Conservation (phyloP, 2,329 filamentous ascomycete species). For the Xylariomycetidae sp. region DNA sequence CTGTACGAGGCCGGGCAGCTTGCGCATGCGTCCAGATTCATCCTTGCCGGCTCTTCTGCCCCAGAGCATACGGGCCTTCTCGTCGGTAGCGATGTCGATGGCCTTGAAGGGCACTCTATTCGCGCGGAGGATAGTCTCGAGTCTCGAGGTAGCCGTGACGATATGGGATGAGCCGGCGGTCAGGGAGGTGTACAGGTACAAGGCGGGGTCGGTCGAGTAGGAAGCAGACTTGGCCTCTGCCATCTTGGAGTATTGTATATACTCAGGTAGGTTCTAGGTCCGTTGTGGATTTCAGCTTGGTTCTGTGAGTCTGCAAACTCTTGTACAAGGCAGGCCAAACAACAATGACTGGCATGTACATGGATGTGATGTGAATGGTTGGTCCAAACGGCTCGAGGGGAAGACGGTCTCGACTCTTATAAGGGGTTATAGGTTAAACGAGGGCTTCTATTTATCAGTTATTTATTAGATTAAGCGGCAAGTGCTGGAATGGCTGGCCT, state of each 20-base stretch:
- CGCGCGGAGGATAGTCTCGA: slow-evolving; percentile 93
- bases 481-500: too few species aligned
- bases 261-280: neutral
- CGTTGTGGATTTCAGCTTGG: too few species aligned
- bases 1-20: slow-evolving; percentile 85
- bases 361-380: too few species aligned
- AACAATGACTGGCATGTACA: too few species aligned
- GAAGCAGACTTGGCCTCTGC: slow-evolving; percentile 24
- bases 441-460: too few species aligned
- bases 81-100: slow-evolving; percentile 85
- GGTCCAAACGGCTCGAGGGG: too few species aligned
- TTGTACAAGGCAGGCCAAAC: too few species aligned
- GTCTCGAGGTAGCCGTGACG: slow-evolving; percentile 88
- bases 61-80: slow-evolving; percentile 85
- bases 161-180: slow-evolving; percentile 95
- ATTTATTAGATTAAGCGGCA: too few species aligned
- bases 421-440: too few species aligned
- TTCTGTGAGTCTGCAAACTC: too few species aligned
- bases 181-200: slow-evolving; percentile 95
- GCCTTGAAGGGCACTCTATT: slow-evolving; percentile 93
- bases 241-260: slow-evolving; percentile 11
- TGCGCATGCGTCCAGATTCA: slow-evolving; percentile 57
- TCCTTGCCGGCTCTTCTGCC: slow-evolving; percentile 75
- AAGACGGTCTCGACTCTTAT: too few species aligned
- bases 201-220: slow-evolving; percentile 59